Base-by-base conservation (phyloP, 1,139 yeast species). In the Debaryomycetaceae sp. region DNA sequence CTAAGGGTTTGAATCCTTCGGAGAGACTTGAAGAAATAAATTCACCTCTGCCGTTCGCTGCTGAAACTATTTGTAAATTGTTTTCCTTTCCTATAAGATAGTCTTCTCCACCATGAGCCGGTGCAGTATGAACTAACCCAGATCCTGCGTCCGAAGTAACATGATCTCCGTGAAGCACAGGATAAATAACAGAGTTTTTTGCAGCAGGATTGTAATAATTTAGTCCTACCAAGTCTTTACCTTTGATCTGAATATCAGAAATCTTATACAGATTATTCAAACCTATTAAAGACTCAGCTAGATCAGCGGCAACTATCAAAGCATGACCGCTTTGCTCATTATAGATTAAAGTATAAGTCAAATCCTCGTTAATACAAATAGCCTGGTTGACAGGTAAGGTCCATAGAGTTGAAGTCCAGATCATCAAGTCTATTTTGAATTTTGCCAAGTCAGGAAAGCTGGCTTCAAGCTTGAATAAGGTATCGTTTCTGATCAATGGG, bases 361-460 rank as follows among this genome's bases (percentile, higher is more conserved):
- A 65, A 1, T 72, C 65, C 22, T 77, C 62, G 53, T 87, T 80
- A 33, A 86, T 73, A 37, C 95, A 85, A 38, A 92, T 79, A 0
- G 98, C 98, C 46, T 75, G 73, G 56, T 94, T 92, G 0, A 96
- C 84, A 2, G 88, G 87, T 30, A 94, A 69, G 0, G 99, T 94
- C 99, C 99, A 92, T 0, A 98, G 98, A 1, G 98, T 92, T 1
- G 97, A 89, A 0, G 99, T 92, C 99, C 99, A 92, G 41, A 92
- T 87, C 45, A 85, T 64, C 53, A 55, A 50, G 33, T 47, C 55
- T 16, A 63, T 46, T 9, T 46, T 45, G 1, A 37, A 43, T 5
- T 28, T 17, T 4, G 32, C 33, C 24, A 46, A 31, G 4, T 36
- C 28, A 5, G 41, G 32, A 13, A 19, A 41, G 22, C 36, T 35